Evolutionary conservation across 208 protist species (phyloP).

Genomic region (Crithidia bombi): DNA sequence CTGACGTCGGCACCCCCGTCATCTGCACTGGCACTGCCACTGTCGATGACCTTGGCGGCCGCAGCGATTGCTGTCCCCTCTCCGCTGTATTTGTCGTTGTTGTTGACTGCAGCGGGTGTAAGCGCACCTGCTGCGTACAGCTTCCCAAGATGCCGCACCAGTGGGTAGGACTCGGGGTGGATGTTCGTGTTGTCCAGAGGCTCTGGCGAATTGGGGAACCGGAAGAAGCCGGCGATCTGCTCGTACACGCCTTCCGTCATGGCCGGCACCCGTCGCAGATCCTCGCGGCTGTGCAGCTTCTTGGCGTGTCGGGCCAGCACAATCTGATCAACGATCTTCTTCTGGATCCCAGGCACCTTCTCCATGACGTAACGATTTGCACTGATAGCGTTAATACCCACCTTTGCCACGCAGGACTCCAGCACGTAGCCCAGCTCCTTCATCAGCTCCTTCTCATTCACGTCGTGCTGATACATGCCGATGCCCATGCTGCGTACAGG

Average conservation of each 20-base stretch:
- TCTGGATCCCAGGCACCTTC: slow-evolving; percentile 77
- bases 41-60: not conserved
- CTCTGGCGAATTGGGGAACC: slow-evolving; percentile 87
- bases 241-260: slow-evolving; percentile 79
- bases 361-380: slow-evolving; percentile 83
- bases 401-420: slow-evolving; percentile 75
- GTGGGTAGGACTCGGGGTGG: slow-evolving; percentile 82
- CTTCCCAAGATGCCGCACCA: slow-evolving; percentile 52
- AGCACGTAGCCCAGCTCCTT: slow-evolving; percentile 63
- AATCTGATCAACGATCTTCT: slow-evolving; percentile 77
- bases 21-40: too few species aligned
- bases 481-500: slow-evolving; percentile 88
- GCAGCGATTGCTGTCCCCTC: not conserved
- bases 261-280: slow-evolving; percentile 74
- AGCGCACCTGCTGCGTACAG: slow-evolving; percentile 34
- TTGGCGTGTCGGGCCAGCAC: slow-evolving; percentile 65
- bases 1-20: not conserved
- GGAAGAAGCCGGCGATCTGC: slow-evolving; percentile 87
- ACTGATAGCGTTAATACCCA: slow-evolving; percentile 82
- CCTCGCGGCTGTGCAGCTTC: slow-evolving; percentile 67
- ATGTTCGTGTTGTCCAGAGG: slow-evolving; percentile 83
- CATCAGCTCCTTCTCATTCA: slow-evolving; percentile 68
- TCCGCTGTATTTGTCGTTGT: not conserved
- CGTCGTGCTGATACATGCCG: slow-evolving; percentile 93
- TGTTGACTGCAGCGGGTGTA: not conserved